These are phyloP conservation scores for Xylaria sp. DNA, from an alignment of 2,329 filamentous ascomycete species.

Conservation along the genomic window DNA sequence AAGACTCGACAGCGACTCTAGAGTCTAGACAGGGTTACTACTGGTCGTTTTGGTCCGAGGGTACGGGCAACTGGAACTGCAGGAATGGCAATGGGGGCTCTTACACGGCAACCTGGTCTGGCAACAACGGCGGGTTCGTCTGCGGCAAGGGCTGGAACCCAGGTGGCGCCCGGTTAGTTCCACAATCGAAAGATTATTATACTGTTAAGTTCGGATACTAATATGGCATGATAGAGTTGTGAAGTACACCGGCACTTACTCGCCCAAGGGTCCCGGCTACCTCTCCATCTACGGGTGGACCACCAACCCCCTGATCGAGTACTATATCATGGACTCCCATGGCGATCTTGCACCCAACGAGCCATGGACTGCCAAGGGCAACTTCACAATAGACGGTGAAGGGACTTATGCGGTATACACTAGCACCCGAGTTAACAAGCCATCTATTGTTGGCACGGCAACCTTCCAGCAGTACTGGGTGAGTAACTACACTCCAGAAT, in stretches of 20 bases:
- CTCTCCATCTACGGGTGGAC: constrained; percentile 68
- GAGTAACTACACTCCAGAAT: no score
- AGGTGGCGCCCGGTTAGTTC: constrained; percentile 58
- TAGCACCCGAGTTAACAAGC: constrained; percentile 61
- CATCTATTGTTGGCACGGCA: constrained; percentile 63
- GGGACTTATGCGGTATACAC: constrained; percentile 64
- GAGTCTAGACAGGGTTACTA: constrained; percentile 45
- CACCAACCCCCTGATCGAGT: constrained; percentile 57
- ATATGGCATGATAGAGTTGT: constrained; percentile 45
- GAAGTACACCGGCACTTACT: constrained; percentile 53
- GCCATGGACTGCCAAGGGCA: constrained; percentile 60
- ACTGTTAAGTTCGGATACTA: constrained; percentile 1
- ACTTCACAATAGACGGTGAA: constrained; percentile 60
- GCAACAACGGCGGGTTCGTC: constrained; percentile 64
- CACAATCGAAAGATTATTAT: not conserved
- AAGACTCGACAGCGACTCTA: constrained; percentile 38
- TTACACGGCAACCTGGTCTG: constrained; percentile 58
- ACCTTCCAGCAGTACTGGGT: constrained; percentile 66
- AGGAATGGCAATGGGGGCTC: constrained; percentile 54
- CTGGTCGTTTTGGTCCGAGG: constrained; percentile 51
- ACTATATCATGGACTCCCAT: constrained; percentile 67
- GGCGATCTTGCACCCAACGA: constrained; percentile 61
- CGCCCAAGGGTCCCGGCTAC: constrained; percentile 56
- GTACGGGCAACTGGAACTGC: constrained; percentile 55
- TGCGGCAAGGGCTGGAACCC: constrained; percentile 69